These are phyloP conservation scores for Rubia occidens DNA, from an alignment of 305 asterid species.

Conservation along the genomic window DNA sequence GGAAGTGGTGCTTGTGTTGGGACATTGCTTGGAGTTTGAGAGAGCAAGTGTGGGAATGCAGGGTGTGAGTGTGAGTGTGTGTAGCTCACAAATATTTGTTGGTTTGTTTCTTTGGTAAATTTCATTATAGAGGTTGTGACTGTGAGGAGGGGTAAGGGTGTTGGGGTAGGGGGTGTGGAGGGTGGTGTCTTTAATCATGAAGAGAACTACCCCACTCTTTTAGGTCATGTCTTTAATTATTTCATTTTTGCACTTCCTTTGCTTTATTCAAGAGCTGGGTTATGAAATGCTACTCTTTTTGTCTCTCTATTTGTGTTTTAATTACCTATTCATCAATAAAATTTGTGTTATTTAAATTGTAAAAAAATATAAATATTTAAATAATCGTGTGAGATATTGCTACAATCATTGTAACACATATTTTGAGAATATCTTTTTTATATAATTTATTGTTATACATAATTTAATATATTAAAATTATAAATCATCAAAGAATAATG, in stretches of 20 bases:
- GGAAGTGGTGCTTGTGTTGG: conserved; percentile 13
- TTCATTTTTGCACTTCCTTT: background rate
- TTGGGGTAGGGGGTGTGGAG: background rate
- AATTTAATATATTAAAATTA: no score
- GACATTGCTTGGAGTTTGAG: conserved; percentile 34
- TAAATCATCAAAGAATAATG: no score
- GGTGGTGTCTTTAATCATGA: conserved; percentile 11
- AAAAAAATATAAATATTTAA: no score
- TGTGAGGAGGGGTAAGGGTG: background rate
- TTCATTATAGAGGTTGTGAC: background rate
- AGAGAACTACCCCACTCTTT: background rate
- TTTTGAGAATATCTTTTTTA: no score
- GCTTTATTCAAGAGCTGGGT: conserved; percentile 10
- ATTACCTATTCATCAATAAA: no score
- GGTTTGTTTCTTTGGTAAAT: background rate
- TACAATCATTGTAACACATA: no score
- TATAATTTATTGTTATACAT: no score
- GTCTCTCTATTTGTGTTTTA: background rate
- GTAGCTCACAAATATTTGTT: background rate
- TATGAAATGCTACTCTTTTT: conserved; percentile 6
- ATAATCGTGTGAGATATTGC: background rate
- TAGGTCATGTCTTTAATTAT: background rate
- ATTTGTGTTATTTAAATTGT: background rate
- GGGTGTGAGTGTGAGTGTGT: background rate
- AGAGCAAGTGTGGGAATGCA: conserved; percentile 18